Conservation (phyloP, 2,329 filamentous ascomycete genomes). For the Diaporthe sp. region DNA sequence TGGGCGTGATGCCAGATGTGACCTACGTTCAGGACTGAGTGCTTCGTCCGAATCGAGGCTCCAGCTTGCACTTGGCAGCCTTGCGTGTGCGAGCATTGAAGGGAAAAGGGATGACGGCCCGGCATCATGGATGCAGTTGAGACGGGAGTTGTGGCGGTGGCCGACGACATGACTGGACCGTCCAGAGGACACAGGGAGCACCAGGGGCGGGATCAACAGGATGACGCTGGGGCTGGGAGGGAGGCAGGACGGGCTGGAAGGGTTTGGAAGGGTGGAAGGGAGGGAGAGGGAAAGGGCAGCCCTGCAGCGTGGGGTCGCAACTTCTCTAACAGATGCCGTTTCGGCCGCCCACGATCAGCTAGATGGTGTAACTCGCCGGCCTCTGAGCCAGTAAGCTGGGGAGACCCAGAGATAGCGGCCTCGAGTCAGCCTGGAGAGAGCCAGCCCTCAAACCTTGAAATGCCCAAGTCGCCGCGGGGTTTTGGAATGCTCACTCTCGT, state of each 20-base stretch:
- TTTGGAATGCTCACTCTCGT: conserved; percentile 9
- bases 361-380: conserved; percentile 37
- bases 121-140: conserved; percentile 30
- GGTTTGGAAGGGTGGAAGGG: background rate
- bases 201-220: conserved; percentile 18
- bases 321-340: conserved; percentile 35
- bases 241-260: background rate
- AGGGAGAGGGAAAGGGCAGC: background rate
- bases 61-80: conserved; percentile 26
- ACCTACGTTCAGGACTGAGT: conserved; percentile 1
- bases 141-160: conserved; percentile 25
- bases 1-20: conserved; percentile 19
- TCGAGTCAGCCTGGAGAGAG: conserved; percentile 19
- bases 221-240: conserved; percentile 17
- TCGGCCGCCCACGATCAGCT: conserved; percentile 33
- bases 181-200: background rate
- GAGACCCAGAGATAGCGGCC: conserved; percentile 10
- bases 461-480: background rate
- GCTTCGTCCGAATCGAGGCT: conserved; percentile 22
- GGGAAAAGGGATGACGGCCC: conserved; percentile 19
- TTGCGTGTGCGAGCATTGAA: background rate
- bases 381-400: conserved; percentile 14
- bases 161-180: conserved; percentile 9
- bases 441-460: background rate
- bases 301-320: conserved; percentile 13